These are phyloP conservation scores for Jaenimonas drosophilae DNA, from an alignment of 208 protist species.

Conservation along the genomic window DNA sequence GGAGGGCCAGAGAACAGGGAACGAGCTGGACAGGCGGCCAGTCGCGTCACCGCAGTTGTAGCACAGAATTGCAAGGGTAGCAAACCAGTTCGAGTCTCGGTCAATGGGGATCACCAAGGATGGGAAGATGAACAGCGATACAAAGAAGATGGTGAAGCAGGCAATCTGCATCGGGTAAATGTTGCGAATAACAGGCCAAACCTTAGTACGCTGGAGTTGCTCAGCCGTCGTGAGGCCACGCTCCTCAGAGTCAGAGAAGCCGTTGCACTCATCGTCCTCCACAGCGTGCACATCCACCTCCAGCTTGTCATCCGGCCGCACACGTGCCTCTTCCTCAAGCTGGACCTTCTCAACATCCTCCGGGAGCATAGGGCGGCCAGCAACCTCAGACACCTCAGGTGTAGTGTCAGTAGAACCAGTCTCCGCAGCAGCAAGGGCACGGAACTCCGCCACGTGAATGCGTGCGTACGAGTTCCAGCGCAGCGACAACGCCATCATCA, in stretches of 20 bases:
- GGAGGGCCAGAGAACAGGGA: constrained; percentile 14
- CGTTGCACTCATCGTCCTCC: not conserved
- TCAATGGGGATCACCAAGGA: constrained; percentile 26
- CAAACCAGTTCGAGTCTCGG: constrained; percentile 25
- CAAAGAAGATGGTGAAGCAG: constrained; percentile 30
- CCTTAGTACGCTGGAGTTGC: constrained; percentile 25
- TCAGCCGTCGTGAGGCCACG: constrained; percentile 50
- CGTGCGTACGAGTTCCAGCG: constrained; percentile 38
- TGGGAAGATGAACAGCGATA: constrained; percentile 43
- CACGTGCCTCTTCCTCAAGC: no score
- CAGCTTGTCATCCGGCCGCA: no score
- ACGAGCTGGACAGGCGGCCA: constrained; percentile 17
- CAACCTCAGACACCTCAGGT: no score
- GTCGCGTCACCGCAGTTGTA: constrained; percentile 36
- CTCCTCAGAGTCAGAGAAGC: constrained; percentile 17
- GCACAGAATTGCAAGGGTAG: constrained; percentile 23
- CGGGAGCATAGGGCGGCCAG: no score
- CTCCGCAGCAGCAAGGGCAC: no score
- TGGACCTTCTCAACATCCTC: no score
- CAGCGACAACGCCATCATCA: constrained; percentile 24
- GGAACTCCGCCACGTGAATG: constrained; percentile 61
- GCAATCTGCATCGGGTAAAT: constrained; percentile 30
- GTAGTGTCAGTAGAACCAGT: no score
- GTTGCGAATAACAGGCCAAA: constrained; percentile 19
- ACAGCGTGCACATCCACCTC: constrained; percentile 4